Conservation (phyloP, 176 grass and related monocot genomes). For the Musa itinerans region DNA sequence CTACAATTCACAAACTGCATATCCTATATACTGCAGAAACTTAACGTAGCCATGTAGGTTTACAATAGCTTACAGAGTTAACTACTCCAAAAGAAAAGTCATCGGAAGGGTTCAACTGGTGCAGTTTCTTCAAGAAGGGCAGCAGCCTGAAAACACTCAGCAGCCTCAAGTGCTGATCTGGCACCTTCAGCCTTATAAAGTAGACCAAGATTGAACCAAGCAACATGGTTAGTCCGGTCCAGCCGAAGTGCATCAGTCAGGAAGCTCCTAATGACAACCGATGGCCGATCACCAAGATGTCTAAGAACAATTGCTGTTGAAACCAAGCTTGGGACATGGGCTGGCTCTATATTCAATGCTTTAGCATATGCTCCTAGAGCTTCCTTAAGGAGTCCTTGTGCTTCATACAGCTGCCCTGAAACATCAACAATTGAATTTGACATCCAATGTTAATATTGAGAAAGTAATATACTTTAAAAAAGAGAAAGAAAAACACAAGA, state of each 20-base stretch:
- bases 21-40: constrained; percentile 25
- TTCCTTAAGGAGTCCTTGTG: constrained; percentile 49
- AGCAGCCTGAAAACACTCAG: constrained; percentile 94
- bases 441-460: background rate
- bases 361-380: constrained; percentile 59
- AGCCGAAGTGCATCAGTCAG: constrained; percentile 76
- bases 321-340: constrained; percentile 83
- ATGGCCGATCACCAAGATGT: constrained; percentile 45
- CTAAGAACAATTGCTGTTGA: constrained; percentile 57
- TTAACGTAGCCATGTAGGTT: constrained; percentile 20
- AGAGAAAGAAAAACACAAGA: background rate
- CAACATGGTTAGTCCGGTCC: constrained; percentile 69
- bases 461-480: background rate
- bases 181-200: constrained; percentile 69
- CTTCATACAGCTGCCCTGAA: constrained; percentile 76
- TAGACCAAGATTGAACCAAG: constrained; percentile 92
- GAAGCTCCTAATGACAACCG: constrained; percentile 49
- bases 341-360: constrained; percentile 58
- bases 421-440: constrained; percentile 10
- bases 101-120: constrained; percentile 95
- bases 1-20: constrained; percentile 24
- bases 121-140: constrained; percentile 85
- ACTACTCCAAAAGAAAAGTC: constrained; percentile 34
- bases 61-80: constrained; percentile 41
- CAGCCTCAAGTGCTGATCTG: constrained; percentile 51